These are phyloP conservation scores for Triglochin maritima DNA, from an alignment of 106 monocot species.

Conservation along the genomic window DNA sequence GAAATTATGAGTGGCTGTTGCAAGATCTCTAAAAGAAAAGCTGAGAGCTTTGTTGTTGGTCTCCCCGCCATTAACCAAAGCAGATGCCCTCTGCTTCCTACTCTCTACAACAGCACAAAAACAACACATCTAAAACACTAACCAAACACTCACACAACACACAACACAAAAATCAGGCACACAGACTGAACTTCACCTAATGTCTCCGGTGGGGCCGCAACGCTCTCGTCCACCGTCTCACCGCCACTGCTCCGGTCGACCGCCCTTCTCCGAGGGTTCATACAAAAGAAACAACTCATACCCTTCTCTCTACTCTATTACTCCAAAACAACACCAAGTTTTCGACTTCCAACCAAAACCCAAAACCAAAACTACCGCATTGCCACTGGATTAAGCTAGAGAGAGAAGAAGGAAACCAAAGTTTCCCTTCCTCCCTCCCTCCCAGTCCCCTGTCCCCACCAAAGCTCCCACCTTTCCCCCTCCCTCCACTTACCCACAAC, in stretches of 20 bases:
- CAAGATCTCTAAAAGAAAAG: conserved; percentile 67
- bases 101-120: neutral
- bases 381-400: too few relatives aligned
- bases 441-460: too few relatives aligned
- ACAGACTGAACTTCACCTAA: neutral
- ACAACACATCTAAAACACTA: neutral
- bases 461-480: too few relatives aligned
- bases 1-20: conserved; percentile 62
- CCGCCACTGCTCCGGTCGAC: neutral
- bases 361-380: too few relatives aligned
- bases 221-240: neutral
- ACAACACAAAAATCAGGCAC: too few relatives aligned
- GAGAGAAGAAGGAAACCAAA: too few relatives aligned
- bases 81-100: neutral
- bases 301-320: conserved; percentile 10
- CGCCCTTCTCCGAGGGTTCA: neutral
- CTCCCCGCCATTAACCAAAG: neutral
- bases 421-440: too few relatives aligned
- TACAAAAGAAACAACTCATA: conserved; percentile 24
- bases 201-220: too few relatives aligned
- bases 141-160: too few relatives aligned
- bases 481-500: too few relatives aligned
- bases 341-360: too few relatives aligned
- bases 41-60: conserved; percentile 35
- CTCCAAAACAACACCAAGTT: too few relatives aligned